A percentile compares a stretch with the other conserved stretches of the same genome.
These are phyloP conservation scores for Pisolithus marmoratus DNA, from an alignment of 768 basidiomycete species.

Conservation along the genomic window DNA sequence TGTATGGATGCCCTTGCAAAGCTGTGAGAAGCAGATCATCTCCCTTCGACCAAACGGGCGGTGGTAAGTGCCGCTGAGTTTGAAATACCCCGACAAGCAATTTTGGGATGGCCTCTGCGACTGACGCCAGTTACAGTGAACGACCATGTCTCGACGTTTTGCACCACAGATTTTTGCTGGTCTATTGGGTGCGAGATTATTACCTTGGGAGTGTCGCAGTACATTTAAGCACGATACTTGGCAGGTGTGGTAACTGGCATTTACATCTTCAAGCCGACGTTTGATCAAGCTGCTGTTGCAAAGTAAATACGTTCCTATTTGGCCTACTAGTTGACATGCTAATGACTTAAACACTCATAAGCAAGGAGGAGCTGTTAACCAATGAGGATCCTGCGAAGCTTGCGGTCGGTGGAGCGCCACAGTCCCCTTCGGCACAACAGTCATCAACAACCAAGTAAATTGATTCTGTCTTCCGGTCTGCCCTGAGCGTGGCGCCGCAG, in stretches of 20 bases:
- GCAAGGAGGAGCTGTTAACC: constrained; percentile 4
- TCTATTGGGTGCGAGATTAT: constrained; percentile 40
- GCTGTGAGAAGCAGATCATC: no score
- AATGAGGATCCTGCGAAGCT: constrained; percentile 1
- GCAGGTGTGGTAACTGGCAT: constrained; percentile 57
- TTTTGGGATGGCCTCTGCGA: background rate
- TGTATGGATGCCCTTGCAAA: no score
- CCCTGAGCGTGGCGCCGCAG: no score
- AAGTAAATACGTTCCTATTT: constrained; percentile 9
- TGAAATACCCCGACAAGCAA: background rate
- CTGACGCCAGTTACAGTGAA: no score
- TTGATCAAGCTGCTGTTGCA: constrained; percentile 16
- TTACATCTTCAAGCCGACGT: constrained; percentile 58
- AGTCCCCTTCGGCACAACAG: background rate
- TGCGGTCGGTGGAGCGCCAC: constrained; percentile 2
- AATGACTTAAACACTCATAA: constrained; percentile 7
- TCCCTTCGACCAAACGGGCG: background rate
- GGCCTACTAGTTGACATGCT: background rate
- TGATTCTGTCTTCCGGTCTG: background rate
- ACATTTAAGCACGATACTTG: background rate
- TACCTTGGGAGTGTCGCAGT: background rate
- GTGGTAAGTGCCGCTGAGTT: background rate
- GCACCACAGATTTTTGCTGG: constrained; percentile 52
- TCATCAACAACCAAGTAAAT: constrained; percentile 9
- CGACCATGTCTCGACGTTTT: constrained; percentile 34